Base-by-base conservation (phyloP, 208 protist genomes). In the Wallacemonas collosoma region DNA sequence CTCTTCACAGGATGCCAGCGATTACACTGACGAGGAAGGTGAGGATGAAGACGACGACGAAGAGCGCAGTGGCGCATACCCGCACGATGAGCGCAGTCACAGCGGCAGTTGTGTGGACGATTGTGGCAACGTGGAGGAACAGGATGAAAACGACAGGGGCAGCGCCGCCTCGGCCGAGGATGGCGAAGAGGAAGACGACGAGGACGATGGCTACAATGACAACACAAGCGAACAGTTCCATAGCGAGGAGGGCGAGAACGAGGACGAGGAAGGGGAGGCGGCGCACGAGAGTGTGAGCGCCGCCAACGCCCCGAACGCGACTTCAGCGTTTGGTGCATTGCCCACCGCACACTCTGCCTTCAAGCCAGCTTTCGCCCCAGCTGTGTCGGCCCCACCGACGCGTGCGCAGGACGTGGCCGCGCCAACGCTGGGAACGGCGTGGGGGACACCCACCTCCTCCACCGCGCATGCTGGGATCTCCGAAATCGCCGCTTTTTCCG, bases 131-230 rank as follows among this genome's bases (percentile, higher is more conserved):
- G n/a, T 0, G 5, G 51, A 56, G 6, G 51, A 56, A 36, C 15
- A 2, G 15, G 51, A 56, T 7, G 51, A 56, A n/a, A 12, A 50
- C 45, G 6, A 14, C 45, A 50, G 8, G 12, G 26, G 26, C 26
- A 26, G 26, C 26, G 26, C 26, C 26, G 26, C 26, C 26, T 26
- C 26, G 26, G 26, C 26, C 58, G 71, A 70, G 39, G 71, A 73
- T 0, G 48, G 48, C 39, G 71, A 71, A 44, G 69, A 65, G 40
- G 65, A 76, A 2, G 70, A 74, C 17, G 57, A 63, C 14, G 51
- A 56, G 9, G n/a, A 26, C 51, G 8, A 56, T 26, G n/a, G n/a
- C 51, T 7, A n/a, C 8, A n/a, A 56, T 26, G 47, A 14, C 51
- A n/a, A 56, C 15, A 26, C 8, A n/a, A 26, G 14, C 14, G 47